Evolutionary conservation across 805 yeast species (phyloP).

Genomic region (Barnettozyma californica): DNA sequence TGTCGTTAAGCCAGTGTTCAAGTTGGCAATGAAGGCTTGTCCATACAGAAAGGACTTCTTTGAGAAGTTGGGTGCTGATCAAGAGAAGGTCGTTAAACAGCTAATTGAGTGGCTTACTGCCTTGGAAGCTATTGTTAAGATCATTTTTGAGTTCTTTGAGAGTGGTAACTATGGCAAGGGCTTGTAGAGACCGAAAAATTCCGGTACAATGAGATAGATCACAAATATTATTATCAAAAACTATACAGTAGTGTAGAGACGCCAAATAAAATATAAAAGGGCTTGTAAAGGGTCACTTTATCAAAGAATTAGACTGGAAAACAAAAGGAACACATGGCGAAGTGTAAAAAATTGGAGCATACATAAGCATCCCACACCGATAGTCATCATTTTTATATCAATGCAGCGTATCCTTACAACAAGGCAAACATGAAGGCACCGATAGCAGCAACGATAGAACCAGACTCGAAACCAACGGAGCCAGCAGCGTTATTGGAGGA

Average conservation of each 20-base stretch:
- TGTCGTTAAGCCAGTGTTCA: conserved; percentile 80
- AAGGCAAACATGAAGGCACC: conserved; percentile 37
- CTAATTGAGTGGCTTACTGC: conserved; percentile 71
- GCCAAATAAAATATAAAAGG: not conserved
- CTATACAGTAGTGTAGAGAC: conserved; percentile 2
- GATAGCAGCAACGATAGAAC: conserved; percentile 45
- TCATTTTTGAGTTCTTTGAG: conserved; percentile 69
- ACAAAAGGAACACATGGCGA: not conserved
- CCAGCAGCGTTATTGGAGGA: conserved; percentile 33
- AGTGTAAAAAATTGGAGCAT: not conserved
- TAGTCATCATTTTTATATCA: not conserved
- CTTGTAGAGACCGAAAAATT: conserved; percentile 37
- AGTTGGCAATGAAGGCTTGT: conserved; percentile 92
- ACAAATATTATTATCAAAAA: conserved; percentile 1
- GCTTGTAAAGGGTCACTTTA: not conserved
- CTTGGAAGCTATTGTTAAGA: conserved; percentile 65
- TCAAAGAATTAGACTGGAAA: not conserved
- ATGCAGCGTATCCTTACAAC: conserved; percentile 29
- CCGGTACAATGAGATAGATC: not conserved
- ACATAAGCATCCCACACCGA: not conserved
- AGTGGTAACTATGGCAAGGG: conserved; percentile 88
- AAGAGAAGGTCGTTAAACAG: conserved; percentile 59
- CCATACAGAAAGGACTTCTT: conserved; percentile 87
- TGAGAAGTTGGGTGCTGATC: conserved; percentile 73
- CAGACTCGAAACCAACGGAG: conserved; percentile 39